Evolutionary conservation across 192 early-diverging fungal genomes (phyloP), one percentile per base, ranked within the genome.

Genomic region (Umbelopsis sp.): DNA sequence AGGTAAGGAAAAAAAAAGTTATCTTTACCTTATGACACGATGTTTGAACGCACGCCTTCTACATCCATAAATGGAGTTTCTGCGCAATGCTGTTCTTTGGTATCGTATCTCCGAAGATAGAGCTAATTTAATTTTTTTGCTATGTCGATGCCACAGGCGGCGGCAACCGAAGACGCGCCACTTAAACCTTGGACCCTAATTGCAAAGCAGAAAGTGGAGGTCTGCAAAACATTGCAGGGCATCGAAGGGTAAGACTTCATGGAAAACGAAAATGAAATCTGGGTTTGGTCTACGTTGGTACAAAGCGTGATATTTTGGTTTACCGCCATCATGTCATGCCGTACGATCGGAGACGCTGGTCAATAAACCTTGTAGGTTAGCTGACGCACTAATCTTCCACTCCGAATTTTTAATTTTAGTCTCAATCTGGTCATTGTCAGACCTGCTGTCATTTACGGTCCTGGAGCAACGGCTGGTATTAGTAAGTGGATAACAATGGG

Each of bases 391-490:
- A 53, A 25, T 24, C 11, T 31, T 53, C 49, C 47, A 47, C 49
- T 53, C 10, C 9, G 21, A 25, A 16, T 67, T 67, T 67, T 43
- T 49, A 17, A 49, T 31, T 31, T 62, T 71, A 89, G 90, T 14
- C 82, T 97, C 34, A 91, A 95, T 56, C 71, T 94, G 21, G 83
- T 97, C 32, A 90, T 98, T 41, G 54, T 98, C 41, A 84, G 97
- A 32, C 95, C 96, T 6, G 91, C 96, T 47, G 81, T 95, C 22
- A 87, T 96, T 32, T 98, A 98, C 71, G 97, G 97, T 24, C 81
- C 88, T 1, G 90, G 89, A 21, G 96, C 96, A 70, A 81, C 84
- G 38, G 77, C 77, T 17, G 94, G 92, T 49, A 81, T 96, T 66
- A 93, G 93, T 95, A 83, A 74, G 84, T 85, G n/a, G 45, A 12